Evolutionary conservation across 805 yeast species (phyloP).

Genomic region (Saccharomyces jurei): DNA sequence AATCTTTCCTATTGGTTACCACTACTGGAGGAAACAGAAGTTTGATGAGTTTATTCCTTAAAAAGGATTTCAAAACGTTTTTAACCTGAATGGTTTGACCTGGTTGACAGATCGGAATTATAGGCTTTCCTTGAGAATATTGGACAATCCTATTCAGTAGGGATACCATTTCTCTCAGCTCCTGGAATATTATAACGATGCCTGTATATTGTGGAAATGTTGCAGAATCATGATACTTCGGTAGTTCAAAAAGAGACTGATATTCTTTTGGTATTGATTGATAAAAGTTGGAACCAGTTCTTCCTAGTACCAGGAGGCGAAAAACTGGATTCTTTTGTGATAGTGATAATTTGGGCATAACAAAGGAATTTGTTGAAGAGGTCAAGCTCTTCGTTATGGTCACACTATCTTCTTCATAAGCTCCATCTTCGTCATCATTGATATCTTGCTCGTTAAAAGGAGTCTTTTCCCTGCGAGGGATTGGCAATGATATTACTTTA

Average conservation of each 20-base stretch:
- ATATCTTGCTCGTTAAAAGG: not conserved
- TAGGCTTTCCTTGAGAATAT: conserved; percentile 12
- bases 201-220: conserved; percentile 14
- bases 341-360: conserved; percentile 28
- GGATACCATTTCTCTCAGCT: conserved; percentile 19
- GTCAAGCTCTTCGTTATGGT: conserved; percentile 21
- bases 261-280: conserved; percentile 19
- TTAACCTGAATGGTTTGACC: conserved; percentile 25
- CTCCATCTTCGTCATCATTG: conserved; percentile 1
- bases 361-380: conserved; percentile 26
- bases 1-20: conserved; percentile 16
- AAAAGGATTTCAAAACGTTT: conserved; percentile 15
- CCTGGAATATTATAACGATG: conserved; percentile 19
- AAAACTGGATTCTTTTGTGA: conserved; percentile 16
- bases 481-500: not conserved
- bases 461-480: not conserved
- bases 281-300: conserved; percentile 20
- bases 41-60: conserved; percentile 15
- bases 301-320: conserved; percentile 22
- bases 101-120: conserved; percentile 23
- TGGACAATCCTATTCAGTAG: conserved; percentile 19
- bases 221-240: conserved; percentile 13
- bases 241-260: conserved; percentile 18
- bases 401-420: conserved; percentile 14
- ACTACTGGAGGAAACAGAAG: conserved; percentile 22